Evolutionary conservation across 78 protist genomes (phyloP).

Genomic region (Dictyostelium capitatum): DNA sequence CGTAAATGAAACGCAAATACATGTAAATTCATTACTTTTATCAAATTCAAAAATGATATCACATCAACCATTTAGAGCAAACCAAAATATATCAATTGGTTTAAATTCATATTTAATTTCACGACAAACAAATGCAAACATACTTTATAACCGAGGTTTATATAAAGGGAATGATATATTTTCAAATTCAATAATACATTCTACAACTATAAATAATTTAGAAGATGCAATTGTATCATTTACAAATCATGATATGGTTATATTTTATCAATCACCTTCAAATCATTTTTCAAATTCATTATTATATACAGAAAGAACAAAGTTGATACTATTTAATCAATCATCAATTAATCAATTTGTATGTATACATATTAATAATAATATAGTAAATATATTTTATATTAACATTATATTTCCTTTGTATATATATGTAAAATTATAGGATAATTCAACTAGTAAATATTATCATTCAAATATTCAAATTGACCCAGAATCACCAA

Average conservation of each 20-base stretch:
- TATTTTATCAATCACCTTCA: neutral
- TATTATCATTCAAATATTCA: too few relatives aligned
- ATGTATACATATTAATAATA: too few relatives aligned
- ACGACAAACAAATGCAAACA: neutral
- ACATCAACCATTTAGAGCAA: neutral
- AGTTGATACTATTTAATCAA: neutral
- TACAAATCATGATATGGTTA: neutral
- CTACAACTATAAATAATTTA: neutral
- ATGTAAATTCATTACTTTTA: neutral
- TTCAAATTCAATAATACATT: neutral
- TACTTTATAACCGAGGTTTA: neutral
- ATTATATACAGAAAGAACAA: neutral
- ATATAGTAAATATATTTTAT: too few relatives aligned
- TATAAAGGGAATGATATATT: neutral
- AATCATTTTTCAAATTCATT: neutral
- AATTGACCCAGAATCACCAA: too few relatives aligned
- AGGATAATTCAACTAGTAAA: too few relatives aligned
- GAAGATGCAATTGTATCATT: neutral
- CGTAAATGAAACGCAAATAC: neutral
- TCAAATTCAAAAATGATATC: neutral
- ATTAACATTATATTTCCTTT: too few relatives aligned
- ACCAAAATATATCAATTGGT: neutral
- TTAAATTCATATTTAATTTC: neutral
- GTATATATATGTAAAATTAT: too few relatives aligned
- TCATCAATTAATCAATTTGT: neutral